These are phyloP conservation scores for Pisolithus orientalis DNA, from an alignment of 768 basidiomycete species.

Conservation along the genomic window DNA sequence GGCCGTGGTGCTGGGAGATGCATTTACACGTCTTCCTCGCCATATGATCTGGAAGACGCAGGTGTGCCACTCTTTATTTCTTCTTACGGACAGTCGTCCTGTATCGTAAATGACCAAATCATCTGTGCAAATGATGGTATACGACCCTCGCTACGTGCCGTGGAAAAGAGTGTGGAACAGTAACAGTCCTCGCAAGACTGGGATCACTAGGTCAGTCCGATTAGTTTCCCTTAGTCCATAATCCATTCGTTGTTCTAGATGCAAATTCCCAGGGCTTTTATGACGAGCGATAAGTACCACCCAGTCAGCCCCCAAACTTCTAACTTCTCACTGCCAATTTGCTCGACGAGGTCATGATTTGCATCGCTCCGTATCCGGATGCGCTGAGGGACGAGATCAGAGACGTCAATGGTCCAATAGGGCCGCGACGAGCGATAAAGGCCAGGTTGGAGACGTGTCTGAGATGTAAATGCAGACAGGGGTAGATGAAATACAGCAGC, in stretches of 20 bases:
- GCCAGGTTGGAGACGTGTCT: constrained; percentile 41
- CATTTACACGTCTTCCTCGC: constrained; percentile 6
- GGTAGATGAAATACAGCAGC: constrained; percentile 69
- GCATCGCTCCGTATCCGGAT: constrained; percentile 29
- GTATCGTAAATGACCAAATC: constrained; percentile 2
- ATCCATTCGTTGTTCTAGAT: constrained; percentile 16
- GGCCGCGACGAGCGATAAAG: constrained; percentile 48
- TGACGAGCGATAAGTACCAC: constrained; percentile 67
- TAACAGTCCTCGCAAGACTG: not conserved
- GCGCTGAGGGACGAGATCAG: constrained; percentile 40
- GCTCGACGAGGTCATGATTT: constrained; percentile 26
- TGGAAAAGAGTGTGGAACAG: not conserved
- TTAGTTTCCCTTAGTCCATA: not conserved
- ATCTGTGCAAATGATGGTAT: not conserved
- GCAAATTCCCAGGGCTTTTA: constrained; percentile 49
- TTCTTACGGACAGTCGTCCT: not conserved
- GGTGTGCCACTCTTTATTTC: not conserved
- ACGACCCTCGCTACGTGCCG: no score
- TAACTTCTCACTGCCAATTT: constrained; percentile 42
- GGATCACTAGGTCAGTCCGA: not conserved
- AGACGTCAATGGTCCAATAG: constrained; percentile 65
- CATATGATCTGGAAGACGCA: constrained; percentile 8
- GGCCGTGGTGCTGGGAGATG: constrained; percentile 10
- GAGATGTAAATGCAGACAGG: constrained; percentile 42
- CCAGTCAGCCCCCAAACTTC: constrained; percentile 84